Evolutionary conservation across 495 filamentous ascomycete genomes (phyloP), one percentile per base, ranked within the genome.

Genomic region (Thermochaetoides thermophila): DNA sequence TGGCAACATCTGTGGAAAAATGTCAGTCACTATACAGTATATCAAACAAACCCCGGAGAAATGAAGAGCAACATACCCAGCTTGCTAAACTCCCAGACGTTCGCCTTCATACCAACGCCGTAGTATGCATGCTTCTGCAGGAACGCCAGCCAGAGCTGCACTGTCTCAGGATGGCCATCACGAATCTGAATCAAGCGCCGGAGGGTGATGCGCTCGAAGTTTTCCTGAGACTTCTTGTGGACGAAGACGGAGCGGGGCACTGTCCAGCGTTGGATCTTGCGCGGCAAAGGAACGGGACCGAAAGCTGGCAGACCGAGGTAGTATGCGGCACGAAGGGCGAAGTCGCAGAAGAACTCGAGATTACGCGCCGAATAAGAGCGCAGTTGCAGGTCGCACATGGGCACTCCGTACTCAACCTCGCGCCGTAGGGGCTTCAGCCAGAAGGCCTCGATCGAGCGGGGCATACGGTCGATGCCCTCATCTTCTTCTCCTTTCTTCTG

Each of bases 51-150:
- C n/a, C n/a, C n/a, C n/a, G n/a, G n/a, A 34, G 31, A 30, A 42
- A 21, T 3, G 21, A 6, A 24, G 21, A 11, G 5, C 7, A 4
- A 60, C 64, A 31, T 57, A 56, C 82, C 78, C 19, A 92, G 49
- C 37, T 68, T 71, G 44, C 79, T 73, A 61, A 79, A 79, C 49
- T 87, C 80, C 78, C 79, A 97, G 29, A 96, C 68, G 49, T 97
- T 95, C 16, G 91, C 87, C 67, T 97, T 97, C 86, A 97, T 93
- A 48, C 89, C 89, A 17, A 96, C 76, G 7, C 91, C 89, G 50
- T 91, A 81, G 52, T 87, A 94, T 10, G 79, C 75, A 49, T 93
- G 76, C 58, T 89, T 92, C 53, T 74, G 72, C 42, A 97, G 52
- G 41, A 89, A 96, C 9, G 82, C 86, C 27, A 97, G 57, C 89